A percentile compares a stretch with the other conserved stretches of the same genome.
Conservation (phyloP, 257 asterid genomes). For the Haberlea rhodopensis region DNA sequence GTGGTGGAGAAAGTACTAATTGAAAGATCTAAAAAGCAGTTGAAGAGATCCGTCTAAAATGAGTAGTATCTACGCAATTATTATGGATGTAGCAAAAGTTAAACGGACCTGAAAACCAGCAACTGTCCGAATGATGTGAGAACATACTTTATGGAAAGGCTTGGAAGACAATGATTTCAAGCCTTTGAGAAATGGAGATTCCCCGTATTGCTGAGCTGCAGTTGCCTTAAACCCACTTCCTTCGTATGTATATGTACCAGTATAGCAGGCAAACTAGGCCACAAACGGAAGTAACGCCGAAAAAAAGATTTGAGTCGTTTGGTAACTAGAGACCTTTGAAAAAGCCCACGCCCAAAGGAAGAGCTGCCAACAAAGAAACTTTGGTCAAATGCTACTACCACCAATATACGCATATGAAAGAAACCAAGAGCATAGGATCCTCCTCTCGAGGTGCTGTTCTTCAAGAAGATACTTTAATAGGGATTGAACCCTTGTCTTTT, state of each 20-base stretch:
- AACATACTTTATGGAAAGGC: conserved; percentile 92
- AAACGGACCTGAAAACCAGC: conserved; percentile 83
- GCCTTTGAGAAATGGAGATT: conserved; percentile 87
- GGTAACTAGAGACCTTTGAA: conserved; percentile 87
- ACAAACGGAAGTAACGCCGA: conserved; percentile 89
- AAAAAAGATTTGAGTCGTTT: conserved; percentile 81
- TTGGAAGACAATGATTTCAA: conserved; percentile 71
- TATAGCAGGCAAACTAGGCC: conserved; percentile 94
- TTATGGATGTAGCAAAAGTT: background rate
- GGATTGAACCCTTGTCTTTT: no score
- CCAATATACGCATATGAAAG: no score
- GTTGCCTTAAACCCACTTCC: conserved; percentile 96
- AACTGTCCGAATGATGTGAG: conserved; percentile 83
- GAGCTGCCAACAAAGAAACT: no score
- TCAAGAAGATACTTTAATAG: no score
- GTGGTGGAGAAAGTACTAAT: conserved; percentile 8
- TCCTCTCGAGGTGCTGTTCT: no score
- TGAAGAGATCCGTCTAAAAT: background rate
- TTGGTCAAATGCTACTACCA: no score
- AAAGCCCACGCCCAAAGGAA: no score
- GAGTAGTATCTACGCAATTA: conserved; percentile 10
- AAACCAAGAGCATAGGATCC: no score
- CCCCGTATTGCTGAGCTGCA: conserved; percentile 94
- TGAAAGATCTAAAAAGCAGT: background rate
- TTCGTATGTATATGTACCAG: conserved; percentile 78